Conservation (phyloP, 441 rosid genomes). For the Bruguiera hainesii region DNA sequence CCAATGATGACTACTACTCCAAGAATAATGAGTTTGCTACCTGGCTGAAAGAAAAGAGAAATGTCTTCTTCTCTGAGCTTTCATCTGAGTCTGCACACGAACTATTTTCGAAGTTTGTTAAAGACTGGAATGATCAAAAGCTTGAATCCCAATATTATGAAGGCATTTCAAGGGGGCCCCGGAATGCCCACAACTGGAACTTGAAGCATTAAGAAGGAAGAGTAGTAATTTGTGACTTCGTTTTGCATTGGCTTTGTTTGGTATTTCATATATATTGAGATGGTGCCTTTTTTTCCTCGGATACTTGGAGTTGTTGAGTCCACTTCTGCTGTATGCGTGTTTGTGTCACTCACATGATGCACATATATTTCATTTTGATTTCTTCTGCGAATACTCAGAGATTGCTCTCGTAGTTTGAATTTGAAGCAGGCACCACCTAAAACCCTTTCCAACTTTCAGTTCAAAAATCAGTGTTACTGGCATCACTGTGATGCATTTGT, state of each 20-base stretch:
- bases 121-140: conserved; percentile 73
- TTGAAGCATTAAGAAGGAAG: conserved; percentile 33
- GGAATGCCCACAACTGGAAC: conserved; percentile 83
- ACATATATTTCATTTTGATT: no score
- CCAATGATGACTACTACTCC: conserved; percentile 77
- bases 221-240: neutral
- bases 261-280: neutral
- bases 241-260: neutral
- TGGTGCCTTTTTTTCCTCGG: neutral
- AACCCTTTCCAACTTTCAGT: no score
- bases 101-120: conserved; percentile 56
- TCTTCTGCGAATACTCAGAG: no score
- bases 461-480: no score
- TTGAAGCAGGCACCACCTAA: no score
- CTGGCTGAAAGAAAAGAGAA: conserved; percentile 82
- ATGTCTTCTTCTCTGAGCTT: conserved; percentile 72
- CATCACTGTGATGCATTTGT: no score
- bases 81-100: conserved; percentile 70
- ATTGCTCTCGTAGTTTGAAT: no score
- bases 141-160: conserved; percentile 76
- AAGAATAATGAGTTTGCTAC: conserved; percentile 90
- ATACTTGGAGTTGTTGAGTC: neutral
- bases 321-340: no score
- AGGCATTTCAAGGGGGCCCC: conserved; percentile 71
- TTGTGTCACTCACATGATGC: no score